Conservation (phyloP, 1,139 yeast genomes). For the Magnusiomyces sp. region DNA sequence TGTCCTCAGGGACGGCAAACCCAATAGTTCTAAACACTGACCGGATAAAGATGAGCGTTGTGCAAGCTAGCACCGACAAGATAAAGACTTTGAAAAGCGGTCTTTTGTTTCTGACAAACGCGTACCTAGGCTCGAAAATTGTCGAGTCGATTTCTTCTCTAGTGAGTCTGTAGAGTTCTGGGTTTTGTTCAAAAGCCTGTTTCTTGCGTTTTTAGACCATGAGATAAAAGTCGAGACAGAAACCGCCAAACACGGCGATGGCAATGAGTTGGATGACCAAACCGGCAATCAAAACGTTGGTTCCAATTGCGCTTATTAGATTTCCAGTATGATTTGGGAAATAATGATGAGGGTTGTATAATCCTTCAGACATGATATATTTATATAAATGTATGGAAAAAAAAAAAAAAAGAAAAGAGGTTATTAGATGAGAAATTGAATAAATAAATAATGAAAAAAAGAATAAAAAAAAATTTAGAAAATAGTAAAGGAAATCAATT, state of each 20-base stretch:
- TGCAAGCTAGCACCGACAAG: constrained; percentile 17
- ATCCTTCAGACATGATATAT: too few species aligned
- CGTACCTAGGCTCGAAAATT: constrained; percentile 36
- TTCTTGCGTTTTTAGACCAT: constrained; percentile 35
- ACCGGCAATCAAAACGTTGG: constrained; percentile 76
- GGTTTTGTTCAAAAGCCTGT: neutral
- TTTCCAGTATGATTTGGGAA: too few species aligned
- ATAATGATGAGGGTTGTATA: too few species aligned
- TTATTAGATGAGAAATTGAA: too few species aligned
- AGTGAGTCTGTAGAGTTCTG: neutral
- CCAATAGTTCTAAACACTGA: constrained; percentile 77
- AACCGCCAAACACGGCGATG: constrained; percentile 52
- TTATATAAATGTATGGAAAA: too few species aligned
- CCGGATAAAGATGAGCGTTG: constrained; percentile 54
- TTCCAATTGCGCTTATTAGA: too few species aligned
- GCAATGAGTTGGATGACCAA: constrained; percentile 69
- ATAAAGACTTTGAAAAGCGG: constrained; percentile 33
- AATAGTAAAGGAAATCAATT: too few species aligned
- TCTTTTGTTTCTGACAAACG: constrained; percentile 34
- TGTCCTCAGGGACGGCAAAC: constrained; percentile 66
- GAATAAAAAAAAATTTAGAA: too few species aligned
- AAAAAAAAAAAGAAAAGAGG: too few species aligned
- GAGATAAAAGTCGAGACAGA: constrained; percentile 49
- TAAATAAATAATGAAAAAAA: too few species aligned
- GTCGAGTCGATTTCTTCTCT: neutral